Base-by-base conservation (phyloP, 176 grass and related monocot species). In the Tillandsia leiboldiana region DNA sequence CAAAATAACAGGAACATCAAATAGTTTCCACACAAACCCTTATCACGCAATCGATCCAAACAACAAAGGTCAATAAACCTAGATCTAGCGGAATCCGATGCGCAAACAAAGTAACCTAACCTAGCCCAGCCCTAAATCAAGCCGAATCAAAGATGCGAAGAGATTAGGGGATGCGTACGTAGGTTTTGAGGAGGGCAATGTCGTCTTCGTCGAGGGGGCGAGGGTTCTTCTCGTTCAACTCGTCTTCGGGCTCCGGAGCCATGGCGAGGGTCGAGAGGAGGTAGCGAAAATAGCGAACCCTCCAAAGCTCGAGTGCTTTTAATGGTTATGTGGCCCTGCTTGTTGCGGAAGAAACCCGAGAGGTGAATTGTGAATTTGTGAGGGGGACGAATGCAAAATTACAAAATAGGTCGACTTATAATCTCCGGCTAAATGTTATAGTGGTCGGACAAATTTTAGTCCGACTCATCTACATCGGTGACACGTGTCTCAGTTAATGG, bases 161-260 rank as follows among this genome's bases (percentile, higher is more conserved):
- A 65, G 51, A 9, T 9, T 62, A 49, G 11, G 50, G 74, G 56
- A 48, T 50, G 78, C 83, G 50, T 26, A 96, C 92, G 28, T 96
- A 96, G 68, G 86, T 87, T 73, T 93, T 93, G 57, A 93, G 83
- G 12, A 83, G 85, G 1, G 92, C 92, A 75, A 96, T 96, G 68
- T 96, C 88, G 23, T 96, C 88, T 50, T 96, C 92, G 65, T 96
- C 92, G 48, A 81, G 83, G 14, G 87, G 88, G 1, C 70, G 70
- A 10, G 84, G 84, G 58, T 81, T 91, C 84, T 91, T 91, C 78
- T 91, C 88, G 79, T 81, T 87, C 69, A 85, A 77, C 49, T 96
- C 88, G 27, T 89, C 86, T 42, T 92, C 88, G 24, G 73, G 80
- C 33, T 89, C 83, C 11, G 81, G 88, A 8, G 86, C 86, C 92